These are phyloP conservation scores for Porpolomopsis calyptriformis DNA, from an alignment of 768 basidiomycete species.

Conservation along the genomic window DNA sequence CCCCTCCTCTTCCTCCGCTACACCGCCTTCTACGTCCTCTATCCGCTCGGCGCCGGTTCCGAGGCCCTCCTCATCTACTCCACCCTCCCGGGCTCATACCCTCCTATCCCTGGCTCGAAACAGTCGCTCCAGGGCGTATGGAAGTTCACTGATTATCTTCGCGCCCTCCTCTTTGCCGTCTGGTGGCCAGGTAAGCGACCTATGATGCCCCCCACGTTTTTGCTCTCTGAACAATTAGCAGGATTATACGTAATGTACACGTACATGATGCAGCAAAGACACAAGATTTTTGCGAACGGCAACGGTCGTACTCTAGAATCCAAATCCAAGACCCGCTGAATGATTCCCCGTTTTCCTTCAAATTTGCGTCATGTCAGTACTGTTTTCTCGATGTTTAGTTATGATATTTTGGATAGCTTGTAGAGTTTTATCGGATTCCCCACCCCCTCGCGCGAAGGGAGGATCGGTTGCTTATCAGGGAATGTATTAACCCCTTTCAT, in stretches of 20 bases:
- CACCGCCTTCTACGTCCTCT: slow-evolving; percentile 88
- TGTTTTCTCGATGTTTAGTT: too few species aligned
- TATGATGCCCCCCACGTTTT: neutral
- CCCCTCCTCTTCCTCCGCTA: slow-evolving; percentile 68
- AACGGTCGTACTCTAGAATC: too few species aligned
- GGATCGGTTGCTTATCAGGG: too few species aligned
- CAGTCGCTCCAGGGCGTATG: slow-evolving; percentile 36
- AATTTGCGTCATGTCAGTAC: too few species aligned
- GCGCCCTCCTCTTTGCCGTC: slow-evolving; percentile 51
- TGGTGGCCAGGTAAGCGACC: slow-evolving; percentile 77
- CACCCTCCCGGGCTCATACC: slow-evolving; percentile 49
- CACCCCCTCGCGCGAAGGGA: too few species aligned
- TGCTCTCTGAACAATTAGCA: slow-evolving; percentile 13
- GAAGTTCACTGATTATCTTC: slow-evolving; percentile 45
- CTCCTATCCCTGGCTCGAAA: slow-evolving; percentile 33
- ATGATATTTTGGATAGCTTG: too few species aligned
- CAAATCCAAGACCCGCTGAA: too few species aligned
- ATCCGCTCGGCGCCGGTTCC: slow-evolving; percentile 83
- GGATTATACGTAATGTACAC: slow-evolving; percentile 43
- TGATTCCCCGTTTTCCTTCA: too few species aligned
- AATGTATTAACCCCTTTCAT: too few species aligned
- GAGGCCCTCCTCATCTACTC: slow-evolving; percentile 80
- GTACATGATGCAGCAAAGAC: slow-evolving; percentile 44
- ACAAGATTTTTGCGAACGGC: slow-evolving; percentile 34
- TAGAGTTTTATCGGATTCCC: too few species aligned